Percentiles rank a stretch among this genome's conserved stretches.
These are phyloP conservation scores for Candida nemodendra DNA, from an alignment of 805 yeast genomes.

Conservation along the genomic window DNA sequence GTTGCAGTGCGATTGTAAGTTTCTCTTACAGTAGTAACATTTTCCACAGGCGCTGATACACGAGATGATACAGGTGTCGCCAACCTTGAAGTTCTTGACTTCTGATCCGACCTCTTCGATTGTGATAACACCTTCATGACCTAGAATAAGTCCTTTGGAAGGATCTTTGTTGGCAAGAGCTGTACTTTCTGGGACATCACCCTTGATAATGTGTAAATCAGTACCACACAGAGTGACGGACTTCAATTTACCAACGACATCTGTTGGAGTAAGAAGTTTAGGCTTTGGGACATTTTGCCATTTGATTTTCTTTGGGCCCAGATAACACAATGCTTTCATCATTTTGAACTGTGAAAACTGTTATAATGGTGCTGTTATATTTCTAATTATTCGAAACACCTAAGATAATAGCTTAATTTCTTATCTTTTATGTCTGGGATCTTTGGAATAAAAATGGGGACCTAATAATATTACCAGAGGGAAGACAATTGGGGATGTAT, in stretches of 20 bases:
- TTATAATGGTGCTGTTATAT: too few relatives aligned
- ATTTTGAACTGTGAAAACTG: conserved; percentile 15
- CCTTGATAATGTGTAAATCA: conserved; percentile 61
- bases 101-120: conserved; percentile 48
- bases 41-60: conserved; percentile 63
- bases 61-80: conserved; percentile 62
- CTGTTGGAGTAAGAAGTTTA: conserved; percentile 43
- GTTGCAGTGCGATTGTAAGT: conserved; percentile 60
- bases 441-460: too few relatives aligned
- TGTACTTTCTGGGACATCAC: conserved; percentile 54
- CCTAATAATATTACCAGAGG: too few relatives aligned
- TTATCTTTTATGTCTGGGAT: too few relatives aligned
- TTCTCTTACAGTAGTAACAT: conserved; percentile 54
- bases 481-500: too few relatives aligned
- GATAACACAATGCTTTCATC: conserved; percentile 49
- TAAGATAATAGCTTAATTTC: too few relatives aligned
- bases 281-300: conserved; percentile 44
- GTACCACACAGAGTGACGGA: conserved; percentile 66
- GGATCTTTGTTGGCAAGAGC: conserved; percentile 30
- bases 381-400: too few relatives aligned
- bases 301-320: conserved; percentile 42
- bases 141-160: conserved; percentile 39
- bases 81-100: conserved; percentile 49
- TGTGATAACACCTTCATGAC: conserved; percentile 63
- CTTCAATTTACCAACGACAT: conserved; percentile 54